Evolutionary conservation across 805 yeast genomes (phyloP).

Genomic region (Groenewaldozyma tartarivorans): DNA sequence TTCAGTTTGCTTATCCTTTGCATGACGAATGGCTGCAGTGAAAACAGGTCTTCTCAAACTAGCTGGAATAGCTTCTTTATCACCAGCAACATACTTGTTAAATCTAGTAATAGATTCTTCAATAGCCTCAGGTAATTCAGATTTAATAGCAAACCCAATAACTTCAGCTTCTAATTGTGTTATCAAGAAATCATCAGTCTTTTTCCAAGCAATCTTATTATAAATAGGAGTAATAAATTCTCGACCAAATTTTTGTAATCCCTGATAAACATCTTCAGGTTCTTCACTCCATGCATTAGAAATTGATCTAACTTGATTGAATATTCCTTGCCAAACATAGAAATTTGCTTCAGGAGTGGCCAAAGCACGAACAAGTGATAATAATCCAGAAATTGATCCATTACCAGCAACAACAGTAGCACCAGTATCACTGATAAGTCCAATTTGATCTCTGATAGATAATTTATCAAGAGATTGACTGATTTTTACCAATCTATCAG

Average conservation of each 20-base stretch:
- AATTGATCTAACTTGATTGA: constrained; percentile 33
- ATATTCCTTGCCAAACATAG: constrained; percentile 43
- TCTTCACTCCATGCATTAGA: constrained; percentile 42
- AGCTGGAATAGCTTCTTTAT: constrained; percentile 61
- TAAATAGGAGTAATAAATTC: constrained; percentile 49
- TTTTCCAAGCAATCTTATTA: constrained; percentile 54
- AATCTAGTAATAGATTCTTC: constrained; percentile 34
- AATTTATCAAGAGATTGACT: constrained; percentile 43
- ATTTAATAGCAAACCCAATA: constrained; percentile 27
- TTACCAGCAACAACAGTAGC: constrained; percentile 47
- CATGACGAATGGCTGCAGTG: constrained; percentile 47
- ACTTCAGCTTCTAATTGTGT: constrained; percentile 61
- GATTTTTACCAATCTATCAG: constrained; percentile 42
- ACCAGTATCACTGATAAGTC: constrained; percentile 52
- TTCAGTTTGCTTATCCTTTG: constrained; percentile 35
- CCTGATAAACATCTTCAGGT: constrained; percentile 30
- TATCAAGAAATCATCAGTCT: constrained; percentile 42
- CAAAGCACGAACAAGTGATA: constrained; percentile 35
- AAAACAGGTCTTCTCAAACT: constrained; percentile 62
- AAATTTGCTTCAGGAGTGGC: constrained; percentile 46
- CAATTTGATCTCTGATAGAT: constrained; percentile 52
- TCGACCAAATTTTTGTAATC: constrained; percentile 37
- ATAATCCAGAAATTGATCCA: constrained; percentile 38
- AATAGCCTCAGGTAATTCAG: constrained; percentile 27
- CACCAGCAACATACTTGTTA: constrained; percentile 48